These are phyloP conservation scores for Sechiopsis laciniata DNA, from an alignment of 306 rosid genomes.

Conservation along the genomic window DNA sequence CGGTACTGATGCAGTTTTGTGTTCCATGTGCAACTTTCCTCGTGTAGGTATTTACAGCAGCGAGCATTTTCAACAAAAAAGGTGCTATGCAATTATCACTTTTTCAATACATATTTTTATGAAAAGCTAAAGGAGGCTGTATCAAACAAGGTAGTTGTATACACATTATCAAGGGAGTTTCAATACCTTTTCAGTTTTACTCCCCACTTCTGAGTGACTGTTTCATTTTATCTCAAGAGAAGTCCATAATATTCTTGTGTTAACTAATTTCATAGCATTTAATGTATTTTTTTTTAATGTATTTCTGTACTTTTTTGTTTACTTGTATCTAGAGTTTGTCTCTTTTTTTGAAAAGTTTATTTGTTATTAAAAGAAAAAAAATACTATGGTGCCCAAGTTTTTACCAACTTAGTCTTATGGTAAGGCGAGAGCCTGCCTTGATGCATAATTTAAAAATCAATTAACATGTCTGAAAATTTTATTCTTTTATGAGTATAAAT, in stretches of 20 bases:
- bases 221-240: background rate
- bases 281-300: no score
- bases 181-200: background rate
- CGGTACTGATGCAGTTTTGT: background rate
- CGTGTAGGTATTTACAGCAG: slow-evolving; percentile 66
- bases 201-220: background rate
- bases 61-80: slow-evolving; percentile 50
- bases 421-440: background rate
- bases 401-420: background rate
- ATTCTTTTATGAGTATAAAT: background rate
- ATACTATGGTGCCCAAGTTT: no score
- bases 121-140: slow-evolving; percentile 81
- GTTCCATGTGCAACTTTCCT: slow-evolving; percentile 20
- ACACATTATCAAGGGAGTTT: background rate
- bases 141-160: slow-evolving; percentile 54
- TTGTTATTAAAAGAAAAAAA: no score
- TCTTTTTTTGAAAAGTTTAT: background rate
- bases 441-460: background rate
- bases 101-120: slow-evolving; percentile 87
- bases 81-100: slow-evolving; percentile 56
- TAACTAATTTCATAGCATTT: no score
- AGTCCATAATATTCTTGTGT: background rate
- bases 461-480: no score
- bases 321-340: no score
- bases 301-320: no score